Evolutionary conservation across 495 filamentous ascomycete species (phyloP), one percentile per base, ranked within the genome.

Genomic region (Penicillium coffeae): DNA sequence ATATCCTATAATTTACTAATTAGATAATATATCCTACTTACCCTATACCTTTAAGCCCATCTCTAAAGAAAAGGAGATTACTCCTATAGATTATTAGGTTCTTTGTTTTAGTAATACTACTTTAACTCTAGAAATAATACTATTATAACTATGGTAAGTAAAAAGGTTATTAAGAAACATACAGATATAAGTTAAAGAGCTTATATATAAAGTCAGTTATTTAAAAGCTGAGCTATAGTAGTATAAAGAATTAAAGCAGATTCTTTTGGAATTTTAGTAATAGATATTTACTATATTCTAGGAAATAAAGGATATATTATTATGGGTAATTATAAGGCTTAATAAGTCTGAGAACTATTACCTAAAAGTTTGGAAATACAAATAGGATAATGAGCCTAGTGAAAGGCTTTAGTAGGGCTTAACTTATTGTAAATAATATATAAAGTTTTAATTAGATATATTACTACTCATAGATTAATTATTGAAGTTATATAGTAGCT

Each of bases 201-300:
- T 46, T 21, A 37, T 37, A 18, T 58, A 58, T 38, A 19, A 58
- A 38, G 53, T 47, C 13, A 53, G 50, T 32, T 58, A 58, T 42
- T 33, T 58, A 8, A 50, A 33, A 35, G 54, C 46, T 14, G 54
- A 58, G 47, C 46, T 58, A 19, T 9, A 48, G 20, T 58, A 33
- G 46, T 19, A 58, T 42, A 52, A 58, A 45, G 46, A 58, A 33
- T 50, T 42, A 14, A 49, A 50, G 32, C 42, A 53, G 34, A 50
- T 53, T 22, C 33, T 58, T 20, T 38, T 58, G 3, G 12, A 47
- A 12, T 38, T 58, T 27, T 32, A 53, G 41, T 37, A 48, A 27
- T 39, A 33, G 0, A 42, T 51, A 6, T 42, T 50, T 33, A 21
- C 38, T 16, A 47, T 50, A 7, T 44, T 53, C 4, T 21, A 30